Base-by-base conservation (phyloP, 768 basidiomycete species). In the Pulveroboletus frians region DNA sequence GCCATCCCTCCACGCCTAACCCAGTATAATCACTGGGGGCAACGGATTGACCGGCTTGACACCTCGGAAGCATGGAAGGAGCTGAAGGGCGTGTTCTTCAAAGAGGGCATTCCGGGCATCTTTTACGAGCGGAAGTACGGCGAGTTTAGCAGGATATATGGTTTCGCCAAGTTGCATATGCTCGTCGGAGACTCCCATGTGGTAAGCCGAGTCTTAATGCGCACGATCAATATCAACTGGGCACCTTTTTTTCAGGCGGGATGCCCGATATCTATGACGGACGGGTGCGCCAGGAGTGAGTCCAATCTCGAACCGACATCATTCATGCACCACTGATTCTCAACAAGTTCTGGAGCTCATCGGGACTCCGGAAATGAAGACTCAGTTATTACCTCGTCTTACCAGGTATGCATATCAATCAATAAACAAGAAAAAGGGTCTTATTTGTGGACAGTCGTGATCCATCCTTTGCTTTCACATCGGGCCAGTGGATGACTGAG, bases 401-500 rank as follows among this genome's bases (percentile, higher is more conserved):
- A 76, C 73, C 37, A 87, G 85, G 85, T 83, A 48, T 46, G 43
- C 5, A 47, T 3, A 21, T 20, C 5, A 32, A 35, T 38, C 37
- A 40, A 17, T 9, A 23, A 34, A 43, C 13, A 27, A 13, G 7
- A 18, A 13, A 11, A 15, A 4, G 6, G 26, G n/a, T 46, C 23
- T 31, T 31, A 37, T 31, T 9, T 15, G 15, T 35, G 39, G 6
- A 44, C 46, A 86, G 85, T 59, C 83, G 81, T 5, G 77, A 89
- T 59, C 79, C 85, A 9, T 58, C 69, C 1, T 48, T 64, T 27
- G 82, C 84, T 0, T 89, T 81, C 52, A 86, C 83, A 5, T 78
- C 85, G 9, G 88, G 88, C 0, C 88, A 90, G 66, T 90, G 86
- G 86, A 88, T 87, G 87, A 88, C 87, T 3, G 85, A 88, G 69